These are phyloP conservation scores for Amphibolis antarctica DNA, from an alignment of 106 monocot species.

Conservation along the genomic window DNA sequence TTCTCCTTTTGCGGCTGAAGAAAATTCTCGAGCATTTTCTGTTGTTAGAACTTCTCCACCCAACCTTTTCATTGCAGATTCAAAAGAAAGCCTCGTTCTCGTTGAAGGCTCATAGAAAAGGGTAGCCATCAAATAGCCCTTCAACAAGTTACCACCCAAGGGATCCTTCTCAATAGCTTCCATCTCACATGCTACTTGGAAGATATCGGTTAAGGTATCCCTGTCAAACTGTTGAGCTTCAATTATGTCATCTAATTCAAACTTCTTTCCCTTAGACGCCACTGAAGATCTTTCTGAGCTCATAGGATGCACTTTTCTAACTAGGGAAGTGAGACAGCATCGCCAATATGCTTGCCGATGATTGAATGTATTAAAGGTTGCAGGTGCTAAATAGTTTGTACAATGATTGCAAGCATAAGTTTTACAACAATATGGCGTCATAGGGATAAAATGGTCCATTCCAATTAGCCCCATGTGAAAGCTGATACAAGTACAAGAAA, in stretches of 20 bases:
- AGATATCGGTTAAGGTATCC: constrained; percentile 50
- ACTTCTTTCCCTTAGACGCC: constrained; percentile 17
- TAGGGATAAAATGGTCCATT: not conserved
- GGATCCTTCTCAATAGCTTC: constrained; percentile 69
- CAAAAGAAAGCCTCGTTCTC: constrained; percentile 91
- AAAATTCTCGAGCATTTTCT: constrained; percentile 95
- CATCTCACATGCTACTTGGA: constrained; percentile 81
- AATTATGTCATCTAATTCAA: constrained; percentile 77
- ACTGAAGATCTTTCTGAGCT: constrained; percentile 6
- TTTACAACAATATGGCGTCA: not conserved
- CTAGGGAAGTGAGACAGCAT: not conserved
- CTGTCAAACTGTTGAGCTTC: constrained; percentile 95
- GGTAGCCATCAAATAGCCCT: constrained; percentile 87
- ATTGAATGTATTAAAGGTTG: not conserved
- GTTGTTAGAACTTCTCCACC: constrained; percentile 97
- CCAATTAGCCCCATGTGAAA: not conserved
- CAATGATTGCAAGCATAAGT: not conserved
- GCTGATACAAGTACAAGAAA: not conserved
- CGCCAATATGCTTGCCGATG: not conserved
- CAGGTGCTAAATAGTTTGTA: not conserved
- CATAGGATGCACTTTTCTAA: not conserved
- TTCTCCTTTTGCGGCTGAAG: constrained; percentile 98
- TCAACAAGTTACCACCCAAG: constrained; percentile 37
- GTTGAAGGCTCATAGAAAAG: constrained; percentile 98
- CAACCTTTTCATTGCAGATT: constrained; percentile 91